Percentiles rank a stretch among this genome's conserved stretches.
These are phyloP conservation scores for Paraphoma chrysanthemicola DNA, from an alignment of 2,329 filamentous ascomycete species.

Conservation along the genomic window DNA sequence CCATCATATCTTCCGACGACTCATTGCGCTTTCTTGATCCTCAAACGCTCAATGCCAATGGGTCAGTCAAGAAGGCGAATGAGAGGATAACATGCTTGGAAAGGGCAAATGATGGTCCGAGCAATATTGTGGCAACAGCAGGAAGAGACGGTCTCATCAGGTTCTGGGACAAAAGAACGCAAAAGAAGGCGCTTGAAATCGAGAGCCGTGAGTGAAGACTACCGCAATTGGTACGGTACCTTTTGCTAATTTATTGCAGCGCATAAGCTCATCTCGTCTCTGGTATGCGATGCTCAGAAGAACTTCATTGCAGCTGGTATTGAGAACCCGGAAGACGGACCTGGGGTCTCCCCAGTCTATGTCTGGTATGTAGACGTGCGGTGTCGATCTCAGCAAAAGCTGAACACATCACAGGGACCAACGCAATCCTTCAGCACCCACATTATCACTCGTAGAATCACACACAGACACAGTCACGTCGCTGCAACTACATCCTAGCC, in stretches of 20 bases:
- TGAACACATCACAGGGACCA: conserved; percentile 45
- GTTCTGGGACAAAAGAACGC: conserved; percentile 70
- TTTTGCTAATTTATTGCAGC: conserved; percentile 44
- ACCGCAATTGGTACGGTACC: too few species aligned
- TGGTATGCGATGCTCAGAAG: conserved; percentile 65
- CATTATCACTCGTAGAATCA: conserved; percentile 53
- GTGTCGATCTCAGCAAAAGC: background rate
- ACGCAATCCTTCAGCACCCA: conserved; percentile 46
- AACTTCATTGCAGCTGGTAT: conserved; percentile 75
- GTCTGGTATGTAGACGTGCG: conserved; percentile 38
- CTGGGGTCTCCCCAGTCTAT: conserved; percentile 46
- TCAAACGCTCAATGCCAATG: conserved; percentile 59
- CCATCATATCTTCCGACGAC: conserved; percentile 74
- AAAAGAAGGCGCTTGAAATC: conserved; percentile 52
- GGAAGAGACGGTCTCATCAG: conserved; percentile 74
- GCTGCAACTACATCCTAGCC: conserved; percentile 67
- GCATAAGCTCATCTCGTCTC: conserved; percentile 64
- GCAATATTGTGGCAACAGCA: conserved; percentile 69
- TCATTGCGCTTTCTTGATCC: conserved; percentile 72
- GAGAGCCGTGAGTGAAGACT: conserved; percentile 38
- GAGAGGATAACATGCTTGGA: conserved; percentile 70
- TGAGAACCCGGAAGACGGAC: conserved; percentile 66
- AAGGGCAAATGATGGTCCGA: conserved; percentile 58
- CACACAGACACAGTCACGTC: conserved; percentile 67
- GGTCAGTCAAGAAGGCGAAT: conserved; percentile 61